Conservation (phyloP, 2,329 filamentous ascomycete species). For the Cladosporium sp. region DNA sequence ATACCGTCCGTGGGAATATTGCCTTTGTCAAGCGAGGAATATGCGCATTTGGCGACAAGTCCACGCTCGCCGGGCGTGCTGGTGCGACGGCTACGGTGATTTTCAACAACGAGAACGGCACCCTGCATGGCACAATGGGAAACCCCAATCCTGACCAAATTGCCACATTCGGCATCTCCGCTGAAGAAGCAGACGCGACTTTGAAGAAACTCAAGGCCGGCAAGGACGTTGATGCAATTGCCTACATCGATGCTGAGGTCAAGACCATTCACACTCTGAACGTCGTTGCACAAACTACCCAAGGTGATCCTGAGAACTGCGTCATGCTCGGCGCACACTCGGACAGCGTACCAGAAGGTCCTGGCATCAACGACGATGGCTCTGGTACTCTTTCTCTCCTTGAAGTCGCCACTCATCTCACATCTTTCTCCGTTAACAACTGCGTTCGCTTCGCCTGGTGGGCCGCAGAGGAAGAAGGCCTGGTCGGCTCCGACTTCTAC, state of each 20-base stretch:
- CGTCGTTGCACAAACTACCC: conserved; percentile 34
- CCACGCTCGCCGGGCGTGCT: conserved; percentile 59
- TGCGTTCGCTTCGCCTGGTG: conserved; percentile 37
- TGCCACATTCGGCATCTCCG: conserved; percentile 62
- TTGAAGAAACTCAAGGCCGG: conserved; percentile 19
- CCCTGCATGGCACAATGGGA: conserved; percentile 19
- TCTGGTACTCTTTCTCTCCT: conserved; percentile 34
- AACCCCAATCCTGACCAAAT: conserved; percentile 46
- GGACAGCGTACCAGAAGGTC: conserved; percentile 33
- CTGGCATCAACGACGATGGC: conserved; percentile 40
- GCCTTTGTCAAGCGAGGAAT: conserved; percentile 64
- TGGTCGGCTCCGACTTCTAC: conserved; percentile 36
- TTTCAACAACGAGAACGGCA: conserved; percentile 64
- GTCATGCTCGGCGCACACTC: conserved; percentile 35
- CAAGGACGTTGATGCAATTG: conserved; percentile 16
- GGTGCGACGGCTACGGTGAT: conserved; percentile 66
- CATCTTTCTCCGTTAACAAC: conserved; percentile 48
- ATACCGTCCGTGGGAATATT: conserved; percentile 55
- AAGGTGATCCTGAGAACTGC: conserved; percentile 31
- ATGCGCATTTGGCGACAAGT: conserved; percentile 68
- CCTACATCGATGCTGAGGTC: conserved; percentile 21
- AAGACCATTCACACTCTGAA: conserved; percentile 28
- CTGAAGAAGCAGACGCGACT: conserved; percentile 17
- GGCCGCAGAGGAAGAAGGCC: conserved; percentile 34
- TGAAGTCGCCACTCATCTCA: conserved; percentile 34